Conservation (phyloP, 768 basidiomycete species). For the Leucogyrophana mollusca region DNA sequence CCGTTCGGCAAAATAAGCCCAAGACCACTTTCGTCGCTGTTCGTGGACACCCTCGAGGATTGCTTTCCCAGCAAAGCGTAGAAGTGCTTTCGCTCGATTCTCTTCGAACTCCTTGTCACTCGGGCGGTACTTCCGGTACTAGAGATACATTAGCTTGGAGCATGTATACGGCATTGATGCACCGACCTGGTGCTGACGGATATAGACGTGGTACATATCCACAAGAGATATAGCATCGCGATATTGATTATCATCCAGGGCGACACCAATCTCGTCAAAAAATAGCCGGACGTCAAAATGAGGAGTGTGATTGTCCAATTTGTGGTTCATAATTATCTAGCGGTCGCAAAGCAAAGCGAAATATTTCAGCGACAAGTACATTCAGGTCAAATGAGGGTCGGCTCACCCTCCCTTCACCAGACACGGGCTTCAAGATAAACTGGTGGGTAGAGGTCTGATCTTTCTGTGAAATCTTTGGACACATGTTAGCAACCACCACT, state of each 20-base stretch:
- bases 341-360: no score
- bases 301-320: conserved; percentile 68
- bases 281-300: conserved; percentile 84
- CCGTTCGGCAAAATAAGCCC: conserved; percentile 86
- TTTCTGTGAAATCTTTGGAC: conserved; percentile 49
- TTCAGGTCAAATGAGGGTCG: no score
- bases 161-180: conserved; percentile 1
- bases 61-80: conserved; percentile 77
- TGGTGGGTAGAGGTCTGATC: conserved; percentile 60
- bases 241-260: conserved; percentile 92
- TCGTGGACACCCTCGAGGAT: conserved; percentile 84
- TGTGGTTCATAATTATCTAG: conserved; percentile 82
- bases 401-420: conserved; percentile 86
- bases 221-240: conserved; percentile 88
- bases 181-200: conserved; percentile 74
- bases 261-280: conserved; percentile 92
- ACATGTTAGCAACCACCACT: conserved; percentile 5
- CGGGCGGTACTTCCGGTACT: conserved; percentile 84
- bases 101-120: conserved; percentile 52
- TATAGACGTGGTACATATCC: conserved; percentile 96
- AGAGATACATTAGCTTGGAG: conserved; percentile 8
- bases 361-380: conserved; percentile 2
- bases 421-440: conserved; percentile 93
- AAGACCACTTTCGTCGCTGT: conserved; percentile 83
- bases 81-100: conserved; percentile 65